Percentiles rank a stretch among this genome's conserved stretches.
These are phyloP conservation scores for Sordaria brevicollis DNA, from an alignment of 495 filamentous ascomycete species.

Conservation along the genomic window DNA sequence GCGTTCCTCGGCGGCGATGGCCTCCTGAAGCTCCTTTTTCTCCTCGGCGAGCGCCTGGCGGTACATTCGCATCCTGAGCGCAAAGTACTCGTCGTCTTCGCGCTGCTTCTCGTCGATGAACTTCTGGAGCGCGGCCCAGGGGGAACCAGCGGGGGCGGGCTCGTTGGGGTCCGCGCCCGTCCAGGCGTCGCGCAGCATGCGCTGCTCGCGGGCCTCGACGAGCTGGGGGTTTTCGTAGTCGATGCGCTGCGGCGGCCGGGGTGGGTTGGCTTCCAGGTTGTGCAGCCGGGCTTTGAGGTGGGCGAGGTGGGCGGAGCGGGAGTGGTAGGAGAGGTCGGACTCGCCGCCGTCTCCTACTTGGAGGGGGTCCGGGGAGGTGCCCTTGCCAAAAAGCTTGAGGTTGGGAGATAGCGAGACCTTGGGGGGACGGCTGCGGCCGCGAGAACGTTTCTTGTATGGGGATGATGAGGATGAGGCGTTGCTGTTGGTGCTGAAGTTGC, in stretches of 20 bases:
- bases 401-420: not conserved
- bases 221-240: not conserved
- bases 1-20: too few relatives aligned
- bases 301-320: not conserved
- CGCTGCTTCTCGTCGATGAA: accelerated
- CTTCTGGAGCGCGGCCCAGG: not conserved
- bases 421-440: not conserved
- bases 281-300: not conserved
- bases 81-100: not conserved
- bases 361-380: not conserved
- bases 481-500: not conserved
- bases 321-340: not conserved
- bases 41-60: not conserved
- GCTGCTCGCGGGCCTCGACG: not conserved
- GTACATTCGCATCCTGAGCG: not conserved
- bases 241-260: not conserved
- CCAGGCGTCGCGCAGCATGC: not conserved
- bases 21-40: not conserved
- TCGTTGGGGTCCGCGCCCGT: not conserved
- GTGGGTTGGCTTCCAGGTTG: not conserved
- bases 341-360: too few relatives aligned
- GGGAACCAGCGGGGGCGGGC: accelerated
- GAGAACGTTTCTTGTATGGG: not conserved
- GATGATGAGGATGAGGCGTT: not conserved
- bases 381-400: not conserved